Conservation (phyloP, 306 rosid species). For the Quercus cerris region DNA sequence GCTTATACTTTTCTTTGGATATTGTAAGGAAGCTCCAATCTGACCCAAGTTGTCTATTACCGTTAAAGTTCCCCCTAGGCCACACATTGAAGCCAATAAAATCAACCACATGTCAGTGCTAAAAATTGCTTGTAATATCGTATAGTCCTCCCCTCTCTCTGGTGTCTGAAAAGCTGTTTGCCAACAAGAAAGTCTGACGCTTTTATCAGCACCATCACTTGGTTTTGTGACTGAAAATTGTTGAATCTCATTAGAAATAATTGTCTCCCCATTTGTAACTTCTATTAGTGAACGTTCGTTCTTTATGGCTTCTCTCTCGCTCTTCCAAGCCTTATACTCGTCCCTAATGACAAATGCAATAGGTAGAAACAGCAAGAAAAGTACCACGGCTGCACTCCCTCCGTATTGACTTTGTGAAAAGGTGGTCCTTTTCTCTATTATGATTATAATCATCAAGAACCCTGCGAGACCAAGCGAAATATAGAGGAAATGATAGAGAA, state of each 20-base stretch:
- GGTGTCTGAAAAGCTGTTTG: conserved; percentile 37
- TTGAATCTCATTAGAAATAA: neutral
- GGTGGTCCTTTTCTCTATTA: conserved; percentile 16
- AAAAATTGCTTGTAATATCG: conserved; percentile 53
- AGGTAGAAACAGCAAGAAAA: conserved; percentile 43
- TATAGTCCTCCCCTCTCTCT: conserved; percentile 49
- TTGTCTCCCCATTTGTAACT: neutral
- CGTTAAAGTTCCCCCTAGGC: conserved; percentile 51
- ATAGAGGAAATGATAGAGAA: conserved; percentile 43
- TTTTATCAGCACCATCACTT: neutral
- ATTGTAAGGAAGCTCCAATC: conserved; percentile 35
- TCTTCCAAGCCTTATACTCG: conserved; percentile 34
- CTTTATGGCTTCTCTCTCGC: neutral
- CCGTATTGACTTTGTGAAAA: conserved; percentile 36
- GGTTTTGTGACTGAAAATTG: neutral
- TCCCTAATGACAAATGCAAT: conserved; percentile 32
- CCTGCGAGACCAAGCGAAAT: conserved; percentile 65
- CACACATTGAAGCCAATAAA: conserved; percentile 41
- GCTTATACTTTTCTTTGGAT: conserved; percentile 33
- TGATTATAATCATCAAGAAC: conserved; percentile 49
- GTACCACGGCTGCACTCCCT: conserved; percentile 34
- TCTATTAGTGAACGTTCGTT: conserved; percentile 8
- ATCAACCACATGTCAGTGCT: conserved; percentile 50
- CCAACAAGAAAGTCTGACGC: conserved; percentile 33
- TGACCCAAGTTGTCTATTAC: conserved; percentile 55